Evolutionary conservation across 208 protist genomes (phyloP).

Genomic region (Willaertia magna): DNA sequence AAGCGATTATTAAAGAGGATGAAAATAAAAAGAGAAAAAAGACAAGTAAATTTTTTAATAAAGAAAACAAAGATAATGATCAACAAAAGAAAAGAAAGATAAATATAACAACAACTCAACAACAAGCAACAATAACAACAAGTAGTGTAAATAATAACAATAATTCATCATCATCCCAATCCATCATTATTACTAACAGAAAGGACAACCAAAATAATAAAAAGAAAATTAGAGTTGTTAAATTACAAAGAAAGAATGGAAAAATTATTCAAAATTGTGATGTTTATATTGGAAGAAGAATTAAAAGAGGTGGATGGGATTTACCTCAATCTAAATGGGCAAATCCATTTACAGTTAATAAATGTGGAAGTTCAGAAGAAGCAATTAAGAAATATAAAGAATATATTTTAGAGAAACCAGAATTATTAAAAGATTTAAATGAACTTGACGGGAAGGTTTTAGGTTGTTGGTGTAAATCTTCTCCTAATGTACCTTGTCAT

Average conservation of each 20-base stretch:
- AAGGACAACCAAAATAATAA: too few relatives aligned
- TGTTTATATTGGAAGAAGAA: conserved; percentile 27
- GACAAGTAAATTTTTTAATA: too few relatives aligned
- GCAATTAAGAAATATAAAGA: conserved; percentile 17
- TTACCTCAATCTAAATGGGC: conserved; percentile 29
- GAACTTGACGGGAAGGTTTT: conserved; percentile 26
- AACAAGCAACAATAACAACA: too few relatives aligned
- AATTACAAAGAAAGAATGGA: conserved; percentile 21
- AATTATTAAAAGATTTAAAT: conserved; percentile 14
- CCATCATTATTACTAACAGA: too few relatives aligned
- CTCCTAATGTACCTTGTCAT: conserved; percentile 17
- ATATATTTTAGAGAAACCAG: conserved; percentile 4
- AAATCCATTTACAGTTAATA: conserved; percentile 22
- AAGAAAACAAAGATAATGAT: too few relatives aligned
- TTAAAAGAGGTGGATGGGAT: conserved; percentile 26
- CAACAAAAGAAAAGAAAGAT: too few relatives aligned
- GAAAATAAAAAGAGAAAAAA: too few relatives aligned
- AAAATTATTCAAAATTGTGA: conserved; percentile 31
- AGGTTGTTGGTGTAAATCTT: conserved; percentile 31
- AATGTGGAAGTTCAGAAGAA: neutral
- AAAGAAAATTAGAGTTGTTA: conserved; percentile 12
- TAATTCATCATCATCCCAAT: too few relatives aligned
- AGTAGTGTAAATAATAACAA: too few relatives aligned
- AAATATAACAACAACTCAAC: too few relatives aligned
- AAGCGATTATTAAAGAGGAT: too few relatives aligned